Evolutionary conservation across 2,329 filamentous ascomycete genomes (phyloP).

Genomic region (Claviceps sorghi): DNA sequence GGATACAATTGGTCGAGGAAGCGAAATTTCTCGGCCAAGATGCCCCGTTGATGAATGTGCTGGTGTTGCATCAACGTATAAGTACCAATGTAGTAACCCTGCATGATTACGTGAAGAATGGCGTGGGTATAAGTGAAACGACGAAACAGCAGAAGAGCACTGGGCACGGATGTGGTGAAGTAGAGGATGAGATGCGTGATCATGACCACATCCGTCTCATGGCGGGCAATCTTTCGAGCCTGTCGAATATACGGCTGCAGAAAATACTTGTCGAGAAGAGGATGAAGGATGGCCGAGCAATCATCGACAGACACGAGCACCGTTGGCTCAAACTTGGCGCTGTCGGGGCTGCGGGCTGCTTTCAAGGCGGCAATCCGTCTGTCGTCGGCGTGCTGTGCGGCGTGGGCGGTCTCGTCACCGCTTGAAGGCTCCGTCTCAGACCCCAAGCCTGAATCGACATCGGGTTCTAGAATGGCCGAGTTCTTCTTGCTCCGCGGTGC

Average conservation of each 20-base stretch:
- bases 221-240: slow-evolving; percentile 43
- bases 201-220: slow-evolving; percentile 62
- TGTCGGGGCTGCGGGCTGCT: slow-evolving; percentile 26
- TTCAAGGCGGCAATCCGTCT: slow-evolving; percentile 20
- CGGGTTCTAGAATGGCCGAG: not conserved
- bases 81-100: slow-evolving; percentile 52
- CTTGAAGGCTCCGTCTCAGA: slow-evolving; percentile 3
- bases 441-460: slow-evolving; percentile 7
- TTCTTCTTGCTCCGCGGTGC: not conserved
- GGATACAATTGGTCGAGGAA: slow-evolving; percentile 53
- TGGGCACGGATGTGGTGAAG: slow-evolving; percentile 53
- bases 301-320: slow-evolving; percentile 30
- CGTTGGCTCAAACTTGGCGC: slow-evolving; percentile 29
- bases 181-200: slow-evolving; percentile 63
- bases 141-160: slow-evolving; percentile 48
- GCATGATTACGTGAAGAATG: slow-evolving; percentile 48
- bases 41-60: slow-evolving; percentile 64
- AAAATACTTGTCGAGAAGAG: slow-evolving; percentile 30
- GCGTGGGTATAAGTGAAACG: slow-evolving; percentile 56
- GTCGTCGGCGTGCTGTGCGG: not conserved
- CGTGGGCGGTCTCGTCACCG: slow-evolving; percentile 1
- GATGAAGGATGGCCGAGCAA: slow-evolving; percentile 20
- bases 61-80: slow-evolving; percentile 78
- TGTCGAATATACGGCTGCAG: slow-evolving; percentile 45
- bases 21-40: slow-evolving; percentile 40